These are phyloP conservation scores for Colletotrichum higginsianum DNA, from an alignment of 2,329 filamentous ascomycete genomes.

Conservation along the genomic window DNA sequence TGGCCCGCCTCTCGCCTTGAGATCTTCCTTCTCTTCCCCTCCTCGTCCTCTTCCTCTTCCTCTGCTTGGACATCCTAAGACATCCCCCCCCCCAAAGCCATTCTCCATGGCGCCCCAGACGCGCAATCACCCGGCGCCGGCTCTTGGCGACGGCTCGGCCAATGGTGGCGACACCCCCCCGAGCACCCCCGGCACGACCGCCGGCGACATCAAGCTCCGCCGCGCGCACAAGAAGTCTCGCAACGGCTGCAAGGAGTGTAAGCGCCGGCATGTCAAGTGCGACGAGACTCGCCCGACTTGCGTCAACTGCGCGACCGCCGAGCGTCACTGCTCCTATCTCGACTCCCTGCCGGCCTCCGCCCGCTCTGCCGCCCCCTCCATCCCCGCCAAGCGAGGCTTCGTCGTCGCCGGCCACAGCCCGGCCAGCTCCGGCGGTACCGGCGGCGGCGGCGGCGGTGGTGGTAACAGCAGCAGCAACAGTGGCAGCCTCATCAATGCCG, in stretches of 20 bases:
- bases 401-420: constrained; percentile 21
- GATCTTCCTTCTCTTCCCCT: too few relatives aligned
- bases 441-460: background rate
- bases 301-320: constrained; percentile 56
- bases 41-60: too few relatives aligned
- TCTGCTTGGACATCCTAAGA: background rate
- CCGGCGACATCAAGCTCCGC: constrained; percentile 50
- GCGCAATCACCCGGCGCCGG: constrained; percentile 16
- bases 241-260: constrained; percentile 58
- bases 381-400: constrained; percentile 24
- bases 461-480: background rate
- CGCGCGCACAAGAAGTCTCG: constrained; percentile 58
- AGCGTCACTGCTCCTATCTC: constrained; percentile 54
- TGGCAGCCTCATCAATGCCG: too few relatives aligned
- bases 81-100: background rate
- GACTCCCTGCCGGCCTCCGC: constrained; percentile 30
- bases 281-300: constrained; percentile 59
- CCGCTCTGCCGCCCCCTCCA: constrained; percentile 5
- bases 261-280: constrained; percentile 59
- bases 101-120: constrained; percentile 14
- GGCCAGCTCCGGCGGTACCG: background rate
- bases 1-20: constrained; percentile 4
- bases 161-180: constrained; percentile 35
- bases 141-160: constrained; percentile 42
- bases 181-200: constrained; percentile 24